phyloP scores from a whole-genome alignment of 352 stramenopile species.

The Detonula confervacea region DNA sequence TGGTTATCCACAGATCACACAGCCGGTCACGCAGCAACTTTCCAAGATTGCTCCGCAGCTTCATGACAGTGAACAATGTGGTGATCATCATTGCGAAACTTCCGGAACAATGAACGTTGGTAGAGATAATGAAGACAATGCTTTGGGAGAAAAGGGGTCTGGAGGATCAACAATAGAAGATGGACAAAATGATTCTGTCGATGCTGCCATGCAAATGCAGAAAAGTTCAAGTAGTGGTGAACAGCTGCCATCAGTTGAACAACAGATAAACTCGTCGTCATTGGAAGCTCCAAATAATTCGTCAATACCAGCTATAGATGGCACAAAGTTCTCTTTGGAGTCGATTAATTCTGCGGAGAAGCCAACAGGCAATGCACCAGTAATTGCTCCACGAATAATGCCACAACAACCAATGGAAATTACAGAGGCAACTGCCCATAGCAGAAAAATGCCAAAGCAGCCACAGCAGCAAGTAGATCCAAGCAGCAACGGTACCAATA shows the following conservation, averaged over 20 bases:
- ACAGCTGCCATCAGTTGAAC: neutral
- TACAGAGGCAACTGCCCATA: too few species aligned
- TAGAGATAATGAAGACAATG: neutral
- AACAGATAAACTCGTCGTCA: too few species aligned
- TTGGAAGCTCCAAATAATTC: too few species aligned
- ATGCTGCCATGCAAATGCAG: neutral
- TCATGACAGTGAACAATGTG: neutral
- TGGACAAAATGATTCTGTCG: neutral
- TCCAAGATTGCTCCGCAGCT: neutral
- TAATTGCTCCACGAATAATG: too few species aligned
- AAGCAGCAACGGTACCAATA: neutral
- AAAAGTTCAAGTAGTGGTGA: neutral
- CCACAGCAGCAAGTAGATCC: too few species aligned
- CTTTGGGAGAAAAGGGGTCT: neutral
- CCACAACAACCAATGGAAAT: neutral
- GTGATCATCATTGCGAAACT: too few species aligned
- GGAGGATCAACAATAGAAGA: neutral
- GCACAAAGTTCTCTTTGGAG: too few species aligned
- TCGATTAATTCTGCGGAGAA: too few species aligned
- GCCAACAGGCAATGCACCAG: too few species aligned
- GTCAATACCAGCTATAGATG: too few species aligned
- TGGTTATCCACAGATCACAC: neutral
- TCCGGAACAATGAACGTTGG: neutral
- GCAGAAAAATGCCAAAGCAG: too few species aligned
- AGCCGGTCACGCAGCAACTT: constrained; percentile 11